Evolutionary conservation across 805 yeast species (phyloP).

Genomic region (Ogataea paraovalis): DNA sequence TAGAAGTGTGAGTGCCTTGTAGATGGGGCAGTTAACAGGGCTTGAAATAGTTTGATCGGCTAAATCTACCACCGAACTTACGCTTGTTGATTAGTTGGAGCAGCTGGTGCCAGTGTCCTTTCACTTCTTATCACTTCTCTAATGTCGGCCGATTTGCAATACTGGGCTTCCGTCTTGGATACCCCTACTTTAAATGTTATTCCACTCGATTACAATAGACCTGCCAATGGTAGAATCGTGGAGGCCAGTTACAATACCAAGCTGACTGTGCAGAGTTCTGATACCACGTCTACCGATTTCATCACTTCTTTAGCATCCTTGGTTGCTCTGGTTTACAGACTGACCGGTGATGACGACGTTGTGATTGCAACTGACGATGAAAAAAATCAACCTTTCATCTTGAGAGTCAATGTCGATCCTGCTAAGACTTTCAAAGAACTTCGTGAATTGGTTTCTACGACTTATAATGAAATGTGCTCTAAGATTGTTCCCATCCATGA

Average conservation of each 20-base stretch:
- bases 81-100: too few species aligned
- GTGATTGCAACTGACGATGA: constrained; percentile 69
- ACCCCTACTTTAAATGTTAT: constrained; percentile 82
- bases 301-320: constrained; percentile 59
- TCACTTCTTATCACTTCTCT: neutral
- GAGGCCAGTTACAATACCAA: constrained; percentile 50
- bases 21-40: too few species aligned
- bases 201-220: constrained; percentile 84
- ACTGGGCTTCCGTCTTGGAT: constrained; percentile 65
- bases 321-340: constrained; percentile 66
- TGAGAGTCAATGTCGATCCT: constrained; percentile 60
- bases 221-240: constrained; percentile 61
- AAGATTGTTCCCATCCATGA: constrained; percentile 50
- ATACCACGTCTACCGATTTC: too few species aligned
- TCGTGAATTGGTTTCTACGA: constrained; percentile 39
- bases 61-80: too few species aligned
- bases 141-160: constrained; percentile 30
- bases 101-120: too few species aligned
- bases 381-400: constrained; percentile 46
- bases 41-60: too few species aligned
- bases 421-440: constrained; percentile 52
- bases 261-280: constrained; percentile 19
- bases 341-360: constrained; percentile 93
- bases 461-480: constrained; percentile 33
- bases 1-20: too few species aligned